Percentiles rank a stretch among this genome's conserved stretches.
Evolutionary conservation across 305 asterid species (phyloP).

Genomic region (Fraxinus ornus): DNA sequence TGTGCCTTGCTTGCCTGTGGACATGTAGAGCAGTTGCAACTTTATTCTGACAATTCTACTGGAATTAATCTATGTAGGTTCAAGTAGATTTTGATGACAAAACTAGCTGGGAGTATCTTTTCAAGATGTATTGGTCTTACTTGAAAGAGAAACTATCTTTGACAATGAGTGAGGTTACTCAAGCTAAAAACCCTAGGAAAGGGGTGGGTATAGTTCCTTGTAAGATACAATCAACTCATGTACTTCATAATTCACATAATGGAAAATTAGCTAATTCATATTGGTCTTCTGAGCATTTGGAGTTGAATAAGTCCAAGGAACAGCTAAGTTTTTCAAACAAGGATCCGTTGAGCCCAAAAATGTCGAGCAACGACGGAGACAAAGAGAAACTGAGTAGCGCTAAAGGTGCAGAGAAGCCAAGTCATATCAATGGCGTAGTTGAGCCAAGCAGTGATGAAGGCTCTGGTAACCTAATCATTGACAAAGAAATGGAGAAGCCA

Average conservation of each 20-base stretch:
- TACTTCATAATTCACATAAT: constrained; percentile 30
- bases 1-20: not conserved
- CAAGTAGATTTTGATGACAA: constrained; percentile 88
- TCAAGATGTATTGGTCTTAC: constrained; percentile 79
- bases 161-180: constrained; percentile 60
- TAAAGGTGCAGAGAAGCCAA: constrained; percentile 16
- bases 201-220: constrained; percentile 34
- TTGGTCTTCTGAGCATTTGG: constrained; percentile 39
- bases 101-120: constrained; percentile 89
- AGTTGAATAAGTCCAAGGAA: constrained; percentile 40
- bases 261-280: constrained; percentile 29
- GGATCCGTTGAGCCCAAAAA: constrained; percentile 31
- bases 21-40: constrained; percentile 11
- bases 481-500: constrained; percentile 28
- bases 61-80: constrained; percentile 45
- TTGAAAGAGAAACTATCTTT: constrained; percentile 64
- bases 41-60: constrained; percentile 18
- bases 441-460: constrained; percentile 13
- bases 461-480: not conserved
- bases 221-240: constrained; percentile 33
- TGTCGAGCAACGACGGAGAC: constrained; percentile 23
- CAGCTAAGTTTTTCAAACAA: constrained; percentile 30
- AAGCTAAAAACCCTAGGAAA: constrained; percentile 61
- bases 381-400: constrained; percentile 12
- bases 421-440: constrained; percentile 11